A percentile compares a stretch with the other conserved stretches of the same genome.
Evolutionary conservation across 1,284 basidiomycete species (phyloP).

Genomic region (Kalmanozyma brasiliensis): DNA sequence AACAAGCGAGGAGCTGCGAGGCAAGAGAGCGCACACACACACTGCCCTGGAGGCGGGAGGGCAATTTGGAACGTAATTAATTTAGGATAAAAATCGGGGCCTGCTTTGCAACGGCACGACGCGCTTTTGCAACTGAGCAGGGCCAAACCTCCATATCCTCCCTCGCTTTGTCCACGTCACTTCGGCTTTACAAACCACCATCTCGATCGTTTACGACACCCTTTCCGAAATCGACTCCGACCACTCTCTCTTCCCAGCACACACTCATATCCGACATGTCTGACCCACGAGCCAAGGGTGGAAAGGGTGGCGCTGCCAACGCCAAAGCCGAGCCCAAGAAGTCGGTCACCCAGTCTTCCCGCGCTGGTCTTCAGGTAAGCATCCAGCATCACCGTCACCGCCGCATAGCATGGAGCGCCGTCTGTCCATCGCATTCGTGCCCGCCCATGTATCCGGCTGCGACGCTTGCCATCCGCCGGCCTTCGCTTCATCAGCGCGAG

Average conservation of each 20-base stretch:
- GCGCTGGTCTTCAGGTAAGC: conserved; percentile 64
- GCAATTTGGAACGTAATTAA: too few relatives aligned
- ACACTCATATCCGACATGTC: conserved; percentile 34
- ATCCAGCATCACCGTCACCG: background rate
- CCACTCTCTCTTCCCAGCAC: background rate
- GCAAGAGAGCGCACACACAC: too few relatives aligned
- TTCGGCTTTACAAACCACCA: conserved; percentile 33
- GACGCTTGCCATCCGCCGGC: background rate
- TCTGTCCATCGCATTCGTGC: conserved; percentile 1
- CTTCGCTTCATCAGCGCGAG: background rate
- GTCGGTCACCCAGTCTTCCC: conserved; percentile 54
- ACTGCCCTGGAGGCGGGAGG: too few relatives aligned
- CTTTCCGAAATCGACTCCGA: background rate
- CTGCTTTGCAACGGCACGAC: conserved; percentile 23
- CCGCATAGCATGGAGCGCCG: conserved; percentile 5
- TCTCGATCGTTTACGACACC: conserved; percentile 12
- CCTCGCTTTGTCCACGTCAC: conserved; percentile 6
- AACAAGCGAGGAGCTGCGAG: too few relatives aligned
- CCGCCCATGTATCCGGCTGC: background rate
- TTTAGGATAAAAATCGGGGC: too few relatives aligned
- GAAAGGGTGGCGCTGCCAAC: conserved; percentile 51
- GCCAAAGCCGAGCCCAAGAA: conserved; percentile 52
- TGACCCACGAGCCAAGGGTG: conserved; percentile 53
- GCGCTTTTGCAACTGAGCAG: conserved; percentile 21
- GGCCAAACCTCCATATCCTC: background rate